A percentile compares a stretch with the other conserved stretches of the same genome.
Conservation (phyloP, 306 rosid species). For the Prunus armeniaca region DNA sequence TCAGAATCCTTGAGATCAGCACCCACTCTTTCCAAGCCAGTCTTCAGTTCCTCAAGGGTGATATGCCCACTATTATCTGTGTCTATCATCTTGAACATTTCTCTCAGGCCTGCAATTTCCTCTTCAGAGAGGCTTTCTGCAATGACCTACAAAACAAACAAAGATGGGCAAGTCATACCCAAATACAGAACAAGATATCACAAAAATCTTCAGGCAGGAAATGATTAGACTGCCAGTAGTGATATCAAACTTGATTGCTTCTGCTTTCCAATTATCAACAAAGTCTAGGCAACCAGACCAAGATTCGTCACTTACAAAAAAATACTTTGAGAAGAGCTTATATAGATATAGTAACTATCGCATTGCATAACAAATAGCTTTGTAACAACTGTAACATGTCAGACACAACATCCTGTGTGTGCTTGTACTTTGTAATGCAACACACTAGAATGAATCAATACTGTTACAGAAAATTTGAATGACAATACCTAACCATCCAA, state of each 20-base stretch:
- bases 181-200: conserved; percentile 1
- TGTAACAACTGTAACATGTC: background rate
- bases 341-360: background rate
- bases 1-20: conserved; percentile 75
- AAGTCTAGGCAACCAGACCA: background rate
- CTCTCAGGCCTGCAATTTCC: conserved; percentile 90
- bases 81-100: conserved; percentile 94
- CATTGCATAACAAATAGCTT: background rate
- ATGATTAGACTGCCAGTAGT: background rate
- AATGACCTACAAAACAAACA: conserved; percentile 57
- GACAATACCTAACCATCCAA: background rate
- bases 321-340: background rate
- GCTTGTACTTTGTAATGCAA: conserved; percentile 6
- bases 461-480: background rate
- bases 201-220: background rate
- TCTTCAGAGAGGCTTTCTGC: conserved; percentile 92
- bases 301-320: background rate
- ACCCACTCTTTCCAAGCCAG: conserved; percentile 85
- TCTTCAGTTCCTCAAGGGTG: conserved; percentile 82
- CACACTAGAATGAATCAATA: background rate
- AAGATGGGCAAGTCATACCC: conserved; percentile 27
- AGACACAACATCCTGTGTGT: background rate
- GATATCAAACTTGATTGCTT: background rate
- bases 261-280: background rate
- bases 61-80: conserved; percentile 86